Base-by-base conservation (phyloP, 805 yeast genomes). In the Diddensiella transvaalensis region DNA sequence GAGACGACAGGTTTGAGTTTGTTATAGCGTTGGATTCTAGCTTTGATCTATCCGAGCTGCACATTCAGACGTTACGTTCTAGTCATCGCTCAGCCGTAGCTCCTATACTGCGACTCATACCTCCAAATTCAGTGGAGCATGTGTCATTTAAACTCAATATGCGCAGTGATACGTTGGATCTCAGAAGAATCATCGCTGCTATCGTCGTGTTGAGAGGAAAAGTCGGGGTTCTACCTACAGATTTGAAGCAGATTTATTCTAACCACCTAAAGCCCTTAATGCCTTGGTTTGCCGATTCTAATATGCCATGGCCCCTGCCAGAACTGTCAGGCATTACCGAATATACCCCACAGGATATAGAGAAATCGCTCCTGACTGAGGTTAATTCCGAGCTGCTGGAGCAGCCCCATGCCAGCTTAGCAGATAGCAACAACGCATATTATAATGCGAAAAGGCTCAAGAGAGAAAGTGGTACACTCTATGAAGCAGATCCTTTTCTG, bases 121-220 rank as follows among this genome's bases (percentile, higher is more conserved):
- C 96, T 1, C 77, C 83, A 49, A 83, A 87, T 58, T 83, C 95
- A 2, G 80, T 87, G 22, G 96, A 91, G 58, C 98, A 91, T 62
- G 82, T 88, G 53, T 78, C 80, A 52, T 60, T 76, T 49, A 69
- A 74, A 58, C 76, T 80, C 70, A 50, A 67, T 54, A 60, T 43
- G 53, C 63, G 56, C 8, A 56, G 52, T 50, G 67, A 55, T 36
- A 61, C 69, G 26, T 71, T 73, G 21, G 78, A 78, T 55, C 69
- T 88, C 39, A 83, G 79, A 53, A 81, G 80, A 41, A 80, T 85
- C 6, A 80, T 90, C 1, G 87, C 96, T 0, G 88, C 95, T 0
- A 75, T 85, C 17, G 96, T 89, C 2, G 87, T 89, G 24, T 66
- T 88, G 44, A 70, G 96, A 58, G 95, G 85, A 54, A 75, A 82